Percentiles rank a stretch among this genome's conserved stretches.
phyloP scores from a whole-genome alignment of 768 basidiomycete genomes.

The Agrocybe chaxingu region DNA sequence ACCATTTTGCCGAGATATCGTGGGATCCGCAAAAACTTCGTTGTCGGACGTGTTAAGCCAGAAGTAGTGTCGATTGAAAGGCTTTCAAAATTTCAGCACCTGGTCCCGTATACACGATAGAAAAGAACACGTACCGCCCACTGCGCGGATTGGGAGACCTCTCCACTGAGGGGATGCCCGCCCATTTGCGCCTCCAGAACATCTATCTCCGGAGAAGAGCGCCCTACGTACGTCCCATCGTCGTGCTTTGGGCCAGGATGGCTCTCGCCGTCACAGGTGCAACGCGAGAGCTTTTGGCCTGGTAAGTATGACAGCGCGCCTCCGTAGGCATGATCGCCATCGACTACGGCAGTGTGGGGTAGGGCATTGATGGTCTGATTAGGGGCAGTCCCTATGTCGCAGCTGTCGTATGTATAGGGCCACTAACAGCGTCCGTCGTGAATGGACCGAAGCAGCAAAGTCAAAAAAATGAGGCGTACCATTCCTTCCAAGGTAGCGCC shows the following conservation, averaged over 20 bases:
- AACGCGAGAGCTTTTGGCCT: constrained; percentile 83
- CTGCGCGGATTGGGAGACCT: constrained; percentile 85
- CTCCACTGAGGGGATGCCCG: constrained; percentile 31
- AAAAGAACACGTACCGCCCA: constrained; percentile 55
- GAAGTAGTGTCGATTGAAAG: constrained; percentile 70
- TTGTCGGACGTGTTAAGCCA: constrained; percentile 68
- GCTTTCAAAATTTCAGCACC: constrained; percentile 35
- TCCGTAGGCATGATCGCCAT: constrained; percentile 54
- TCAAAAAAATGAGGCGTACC: constrained; percentile 28
- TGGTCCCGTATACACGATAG: constrained; percentile 1
- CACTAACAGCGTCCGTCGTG: constrained; percentile 32
- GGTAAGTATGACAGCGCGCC: constrained; percentile 76
- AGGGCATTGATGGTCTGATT: constrained; percentile 77
- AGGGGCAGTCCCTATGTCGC: constrained; percentile 88
- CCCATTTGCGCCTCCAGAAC: constrained; percentile 78
- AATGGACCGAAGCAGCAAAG: background rate
- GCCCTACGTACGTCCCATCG: constrained; percentile 79
- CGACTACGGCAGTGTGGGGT: constrained; percentile 57
- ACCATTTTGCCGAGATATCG: constrained; percentile 52
- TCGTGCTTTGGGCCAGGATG: constrained; percentile 83
- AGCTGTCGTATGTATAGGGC: constrained; percentile 82
- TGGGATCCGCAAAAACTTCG: constrained; percentile 50
- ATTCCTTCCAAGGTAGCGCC: constrained; percentile 84
- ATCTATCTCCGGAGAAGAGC: constrained; percentile 88
- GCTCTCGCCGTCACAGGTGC: constrained; percentile 81